Conservation (phyloP, 352 stramenopile genomes). For the Pythium aphanidermatum region DNA sequence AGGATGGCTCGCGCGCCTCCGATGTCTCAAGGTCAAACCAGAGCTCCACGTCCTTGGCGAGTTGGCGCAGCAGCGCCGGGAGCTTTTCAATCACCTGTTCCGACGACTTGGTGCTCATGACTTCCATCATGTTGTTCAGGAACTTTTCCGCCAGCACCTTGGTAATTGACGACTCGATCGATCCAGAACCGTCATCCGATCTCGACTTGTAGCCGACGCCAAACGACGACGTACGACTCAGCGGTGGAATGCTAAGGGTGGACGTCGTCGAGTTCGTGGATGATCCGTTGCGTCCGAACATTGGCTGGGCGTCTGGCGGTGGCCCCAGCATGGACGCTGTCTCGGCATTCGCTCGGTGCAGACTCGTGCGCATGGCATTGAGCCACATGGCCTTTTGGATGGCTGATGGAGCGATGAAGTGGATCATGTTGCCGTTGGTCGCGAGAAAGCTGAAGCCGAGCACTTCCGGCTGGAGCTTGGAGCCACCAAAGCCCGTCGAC, state of each 20-base stretch:
- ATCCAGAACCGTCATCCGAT: slow-evolving; percentile 31
- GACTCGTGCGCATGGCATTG: slow-evolving; percentile 69
- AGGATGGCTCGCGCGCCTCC: slow-evolving; percentile 65
- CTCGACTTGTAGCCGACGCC: slow-evolving; percentile 11
- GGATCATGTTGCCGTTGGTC: slow-evolving; percentile 78
- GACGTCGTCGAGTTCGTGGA: background rate
- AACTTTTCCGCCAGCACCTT: slow-evolving; percentile 73
- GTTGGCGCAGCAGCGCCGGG: slow-evolving; percentile 63
- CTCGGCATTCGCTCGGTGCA: slow-evolving; percentile 48
- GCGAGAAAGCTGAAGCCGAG: slow-evolving; percentile 81
- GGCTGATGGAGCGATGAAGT: slow-evolving; percentile 69
- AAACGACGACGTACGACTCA: background rate
- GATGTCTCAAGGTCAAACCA: slow-evolving; percentile 79
- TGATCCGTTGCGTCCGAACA: slow-evolving; percentile 1
- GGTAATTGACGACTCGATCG: slow-evolving; percentile 49
- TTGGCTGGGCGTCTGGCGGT: slow-evolving; percentile 10
- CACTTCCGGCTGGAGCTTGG: slow-evolving; percentile 68
- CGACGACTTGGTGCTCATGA: slow-evolving; percentile 30
- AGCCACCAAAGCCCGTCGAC: slow-evolving; percentile 71
- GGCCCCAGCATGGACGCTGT: slow-evolving; percentile 25
- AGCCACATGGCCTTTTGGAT: slow-evolving; percentile 83
- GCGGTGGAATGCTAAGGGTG: background rate
- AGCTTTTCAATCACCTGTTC: slow-evolving; percentile 52
- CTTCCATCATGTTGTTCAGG: slow-evolving; percentile 46
- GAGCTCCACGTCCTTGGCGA: slow-evolving; percentile 83